A percentile compares a stretch with the other conserved stretches of the same genome.
phyloP scores from a whole-genome alignment of 2,329 filamentous ascomycete genomes.

The Epichloe scottii region DNA sequence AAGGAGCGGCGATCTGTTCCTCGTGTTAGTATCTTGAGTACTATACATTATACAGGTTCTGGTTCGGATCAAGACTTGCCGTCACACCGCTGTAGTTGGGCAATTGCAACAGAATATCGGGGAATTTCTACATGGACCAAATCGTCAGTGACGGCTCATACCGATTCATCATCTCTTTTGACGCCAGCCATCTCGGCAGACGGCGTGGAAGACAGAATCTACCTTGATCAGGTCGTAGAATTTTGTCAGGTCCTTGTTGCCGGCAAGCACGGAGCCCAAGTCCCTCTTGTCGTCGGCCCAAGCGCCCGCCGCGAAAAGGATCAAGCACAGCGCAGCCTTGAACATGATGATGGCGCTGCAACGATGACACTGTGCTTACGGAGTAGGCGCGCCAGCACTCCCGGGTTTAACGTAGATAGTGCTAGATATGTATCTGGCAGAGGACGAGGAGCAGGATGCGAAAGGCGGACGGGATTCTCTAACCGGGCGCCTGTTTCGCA shows the following conservation, averaged over 20 bases:
- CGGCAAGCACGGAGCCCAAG: conserved; percentile 26
- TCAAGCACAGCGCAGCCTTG: conserved; percentile 10
- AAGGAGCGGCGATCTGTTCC: conserved; percentile 40
- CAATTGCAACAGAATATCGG: conserved; percentile 30
- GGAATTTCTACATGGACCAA: conserved; percentile 27
- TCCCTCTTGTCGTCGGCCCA: conserved; percentile 17
- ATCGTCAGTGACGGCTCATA: not conserved
- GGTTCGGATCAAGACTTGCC: conserved; percentile 16
- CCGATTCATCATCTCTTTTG: not conserved
- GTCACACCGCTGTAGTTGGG: conserved; percentile 32
- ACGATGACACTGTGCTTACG: not conserved
- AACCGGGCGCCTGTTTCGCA: too few species aligned
- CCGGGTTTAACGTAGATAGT: too few species aligned
- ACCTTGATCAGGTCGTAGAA: conserved; percentile 33
- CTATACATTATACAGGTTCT: too few species aligned
- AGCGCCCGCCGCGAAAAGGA: conserved; percentile 10
- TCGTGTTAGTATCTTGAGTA: not conserved
- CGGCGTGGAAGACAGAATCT: not conserved
- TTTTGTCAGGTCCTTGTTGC: conserved; percentile 28
- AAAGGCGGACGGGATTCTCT: too few species aligned
- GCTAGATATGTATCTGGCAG: too few species aligned
- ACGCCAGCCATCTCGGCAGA: not conserved
- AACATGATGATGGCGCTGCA: conserved; percentile 9
- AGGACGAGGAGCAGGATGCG: too few species aligned
- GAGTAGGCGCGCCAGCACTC: too few species aligned